Base-by-base conservation (phyloP, 768 basidiomycete genomes). In the Lentinus brumalis region DNA sequence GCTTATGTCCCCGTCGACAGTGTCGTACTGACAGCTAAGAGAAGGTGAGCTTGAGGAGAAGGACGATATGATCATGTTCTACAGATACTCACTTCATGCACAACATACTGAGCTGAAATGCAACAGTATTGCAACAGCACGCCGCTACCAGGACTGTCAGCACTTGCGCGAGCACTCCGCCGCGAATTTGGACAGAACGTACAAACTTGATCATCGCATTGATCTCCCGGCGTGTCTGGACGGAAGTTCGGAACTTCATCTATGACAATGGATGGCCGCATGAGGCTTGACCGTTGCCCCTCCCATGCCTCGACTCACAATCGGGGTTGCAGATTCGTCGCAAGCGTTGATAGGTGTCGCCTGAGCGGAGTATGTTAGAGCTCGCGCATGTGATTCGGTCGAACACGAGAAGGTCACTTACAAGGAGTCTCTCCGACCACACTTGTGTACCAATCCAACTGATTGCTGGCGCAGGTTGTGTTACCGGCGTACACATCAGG, bases 391-490 rank as follows among this genome's bases (percentile, higher is more conserved):
- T 12, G 11, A 12, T 4, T 35, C 35, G 11, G 35, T 35, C 1
- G 35, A 35, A 7, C 7, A 7, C 35, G 3, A 18, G 4, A 29
- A 8, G 41, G 10, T 11, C 10, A 57, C 65, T 50, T 15, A 63
- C 65, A 66, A 14, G 65, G 65, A 2, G 65, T 60, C 31, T 66
- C 64, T 18, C 64, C 64, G 1, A 66, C 64, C 21, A 61, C 64
- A 51, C 44, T 54, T 10, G 61, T 66, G 53, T 66, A 66, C 64
- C 64, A 66, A 29, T 66, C 61, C 50, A 66, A 35, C 53, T 59
- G 60, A 8, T 40, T 32, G 51, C 61, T 59, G 6, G 52, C 60
- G 30, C 64, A 65, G 10, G 64, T 65, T n/a, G 64, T 65, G 35
- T 65, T 65, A 1, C 60, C 64, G 9, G 62, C 26, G 8, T 31